Conservation (phyloP, 352 stramenopile genomes). For the Pilasporangium apinafurcum region DNA sequence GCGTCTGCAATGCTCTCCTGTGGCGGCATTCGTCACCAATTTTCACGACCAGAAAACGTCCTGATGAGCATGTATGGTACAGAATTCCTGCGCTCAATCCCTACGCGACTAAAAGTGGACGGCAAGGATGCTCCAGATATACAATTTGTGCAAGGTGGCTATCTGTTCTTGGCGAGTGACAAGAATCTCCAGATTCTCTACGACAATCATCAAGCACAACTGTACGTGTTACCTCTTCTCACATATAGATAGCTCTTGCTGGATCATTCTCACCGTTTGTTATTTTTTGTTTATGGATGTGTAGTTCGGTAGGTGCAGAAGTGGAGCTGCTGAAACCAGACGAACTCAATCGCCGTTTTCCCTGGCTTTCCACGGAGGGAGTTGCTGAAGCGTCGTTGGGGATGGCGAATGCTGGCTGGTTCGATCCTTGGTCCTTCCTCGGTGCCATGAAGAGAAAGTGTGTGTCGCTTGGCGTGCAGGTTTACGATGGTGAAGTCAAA, state of each 20-base stretch:
- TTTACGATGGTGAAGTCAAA: constrained; percentile 66
- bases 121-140: constrained; percentile 55
- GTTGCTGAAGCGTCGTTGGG: constrained; percentile 56
- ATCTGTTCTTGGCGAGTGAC: constrained; percentile 75
- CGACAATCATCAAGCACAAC: constrained; percentile 49
- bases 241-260: not conserved
- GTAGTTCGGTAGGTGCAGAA: constrained; percentile 29
- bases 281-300: not conserved
- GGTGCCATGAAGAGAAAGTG: constrained; percentile 71
- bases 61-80: constrained; percentile 77
- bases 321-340: constrained; percentile 47
- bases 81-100: constrained; percentile 52
- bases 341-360: constrained; percentile 54
- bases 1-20: constrained; percentile 71
- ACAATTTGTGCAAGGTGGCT: constrained; percentile 76
- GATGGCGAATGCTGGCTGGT: constrained; percentile 74
- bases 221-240: constrained; percentile 17
- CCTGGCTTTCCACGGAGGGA: constrained; percentile 68
- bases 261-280: not conserved
- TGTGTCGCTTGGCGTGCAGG: constrained; percentile 57
- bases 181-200: constrained; percentile 47
- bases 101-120: constrained; percentile 43
- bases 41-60: constrained; percentile 72
- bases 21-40: constrained; percentile 79
- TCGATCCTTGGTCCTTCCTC: constrained; percentile 80